These are phyloP conservation scores for Hyphopichia khmerensis DNA, from an alignment of 1,139 yeast genomes.

Conservation along the genomic window DNA sequence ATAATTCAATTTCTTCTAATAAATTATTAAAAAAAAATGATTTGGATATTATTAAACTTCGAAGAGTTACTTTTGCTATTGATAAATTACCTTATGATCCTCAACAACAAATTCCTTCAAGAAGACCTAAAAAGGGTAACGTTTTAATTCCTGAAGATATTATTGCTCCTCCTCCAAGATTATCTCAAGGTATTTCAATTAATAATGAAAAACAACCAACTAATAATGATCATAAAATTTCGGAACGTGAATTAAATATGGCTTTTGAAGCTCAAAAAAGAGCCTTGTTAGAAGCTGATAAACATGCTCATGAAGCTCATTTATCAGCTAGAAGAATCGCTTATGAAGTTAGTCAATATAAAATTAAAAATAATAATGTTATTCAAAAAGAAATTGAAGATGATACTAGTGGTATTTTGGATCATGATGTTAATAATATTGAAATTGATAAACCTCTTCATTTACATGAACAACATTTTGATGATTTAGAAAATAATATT, in stretches of 20 bases:
- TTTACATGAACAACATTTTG: conserved; percentile 63
- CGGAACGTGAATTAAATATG: conserved; percentile 48
- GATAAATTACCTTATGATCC: conserved; percentile 75
- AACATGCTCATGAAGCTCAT: conserved; percentile 77
- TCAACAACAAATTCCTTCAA: conserved; percentile 91
- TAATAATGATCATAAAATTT: conserved; percentile 32
- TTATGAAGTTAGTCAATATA: conserved; percentile 53
- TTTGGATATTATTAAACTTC: conserved; percentile 32
- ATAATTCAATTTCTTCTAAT: conserved; percentile 35
- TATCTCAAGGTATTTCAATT: conserved; percentile 61
- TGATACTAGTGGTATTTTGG: conserved; percentile 3
- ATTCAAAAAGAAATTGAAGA: conserved; percentile 12
- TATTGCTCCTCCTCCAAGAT: conserved; percentile 58
- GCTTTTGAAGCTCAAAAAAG: conserved; percentile 59
- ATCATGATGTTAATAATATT: conserved; percentile 18
- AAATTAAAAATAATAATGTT: conserved; percentile 11
- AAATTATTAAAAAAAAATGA: conserved; percentile 38
- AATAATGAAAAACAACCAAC: conserved; percentile 19
- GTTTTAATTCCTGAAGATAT: conserved; percentile 75
- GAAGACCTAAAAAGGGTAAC: conserved; percentile 79
- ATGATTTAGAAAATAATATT: conserved; percentile 15
- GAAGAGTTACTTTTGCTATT: conserved; percentile 74
- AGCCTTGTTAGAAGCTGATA: conserved; percentile 60
- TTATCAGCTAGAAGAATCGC: conserved; percentile 67
- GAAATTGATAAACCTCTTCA: conserved; percentile 62